Evolutionary conservation across 2,329 filamentous ascomycete genomes (phyloP), one percentile per base, ranked within the genome.

Genomic region (Fusarium sp.): DNA sequence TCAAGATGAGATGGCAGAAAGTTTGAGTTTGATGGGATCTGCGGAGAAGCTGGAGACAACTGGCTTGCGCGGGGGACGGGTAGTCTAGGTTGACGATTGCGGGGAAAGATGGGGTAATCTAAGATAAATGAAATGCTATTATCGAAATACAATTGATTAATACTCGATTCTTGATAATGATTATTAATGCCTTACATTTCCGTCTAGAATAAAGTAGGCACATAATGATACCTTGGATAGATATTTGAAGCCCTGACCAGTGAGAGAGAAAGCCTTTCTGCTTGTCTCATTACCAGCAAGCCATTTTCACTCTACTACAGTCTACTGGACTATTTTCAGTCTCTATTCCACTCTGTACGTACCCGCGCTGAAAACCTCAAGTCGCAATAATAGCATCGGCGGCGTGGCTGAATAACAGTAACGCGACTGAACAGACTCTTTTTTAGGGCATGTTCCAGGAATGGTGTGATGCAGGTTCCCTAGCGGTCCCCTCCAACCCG

Each of bases 91-190:
- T 41, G 21, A 33, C 27, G 63, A 58, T 35, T 73, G 71, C 57
- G 71, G 71, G 71, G 70, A 66, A 67, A 59, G 52, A 69, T 66
- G 62, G 65, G 70, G 62, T 62, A 67, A 64, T 36, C 18, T 13
- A 29, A 23, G 35, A 11, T 40, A 21, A 33, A 33, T 29, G 14
- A n/a, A 27, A 20, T 35, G 40, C 45, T 40, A n/a, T n/a, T 35
- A 10, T 39, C 4, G 18, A 15, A 35, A 33, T 20, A 25, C 7
- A 35, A 36, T 13, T 14, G 1, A 36, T 31, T 35, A 36, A 14
- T 23, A 51, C 4, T 33, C 2, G 11, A 18, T 23, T 15, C 23
- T 5, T 33, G 33, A 46, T n/a, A 8, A 33, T 15, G 4, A 33
- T 6, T 33, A 5, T 15, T 17, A 20, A 54, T 51, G 25, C 27